Evolutionary conservation across 2,329 filamentous ascomycete genomes (phyloP).

Genomic region (Ophiosphaerella narmari): DNA sequence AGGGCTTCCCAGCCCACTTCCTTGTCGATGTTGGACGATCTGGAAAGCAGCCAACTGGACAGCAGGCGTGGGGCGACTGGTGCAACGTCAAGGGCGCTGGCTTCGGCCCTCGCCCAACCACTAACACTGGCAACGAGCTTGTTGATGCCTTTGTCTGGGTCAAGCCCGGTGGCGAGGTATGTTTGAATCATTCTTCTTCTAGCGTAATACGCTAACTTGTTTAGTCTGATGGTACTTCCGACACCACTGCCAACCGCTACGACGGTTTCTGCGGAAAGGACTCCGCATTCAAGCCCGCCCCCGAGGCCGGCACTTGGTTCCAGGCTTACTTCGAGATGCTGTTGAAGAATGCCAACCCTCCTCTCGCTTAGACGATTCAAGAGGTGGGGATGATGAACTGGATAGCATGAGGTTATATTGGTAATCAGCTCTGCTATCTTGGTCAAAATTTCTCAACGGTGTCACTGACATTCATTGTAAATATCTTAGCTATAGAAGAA

Average conservation of each 20-base stretch:
- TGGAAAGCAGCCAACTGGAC: conserved; percentile 63
- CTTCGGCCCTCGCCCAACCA: conserved; percentile 66
- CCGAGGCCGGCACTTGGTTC: conserved; percentile 73
- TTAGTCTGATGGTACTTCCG: conserved; percentile 52
- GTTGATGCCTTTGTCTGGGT: conserved; percentile 72
- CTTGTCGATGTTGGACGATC: conserved; percentile 61
- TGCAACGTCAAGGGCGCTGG: conserved; percentile 68
- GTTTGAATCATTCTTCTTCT: background rate
- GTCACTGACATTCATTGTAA: background rate
- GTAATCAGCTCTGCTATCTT: conserved; percentile 1
- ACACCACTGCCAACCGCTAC: conserved; percentile 53
- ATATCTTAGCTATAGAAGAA: background rate
- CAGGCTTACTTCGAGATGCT: conserved; percentile 50
- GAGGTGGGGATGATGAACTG: background rate
- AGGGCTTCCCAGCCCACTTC: conserved; percentile 60
- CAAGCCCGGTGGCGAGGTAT: conserved; percentile 64
- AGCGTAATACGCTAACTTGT: conserved; percentile 1
- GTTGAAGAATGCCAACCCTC: conserved; percentile 41
- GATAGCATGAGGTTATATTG: background rate
- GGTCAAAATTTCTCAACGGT: background rate
- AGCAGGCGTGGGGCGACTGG: conserved; percentile 67
- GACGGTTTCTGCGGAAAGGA: conserved; percentile 60
- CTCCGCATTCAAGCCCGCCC: conserved; percentile 65
- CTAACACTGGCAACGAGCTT: conserved; percentile 63
- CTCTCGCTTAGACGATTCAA: conserved; percentile 17